Evolutionary conservation across 1,284 basidiomycete species (phyloP).

Genomic region (Meripilus lineatus): DNA sequence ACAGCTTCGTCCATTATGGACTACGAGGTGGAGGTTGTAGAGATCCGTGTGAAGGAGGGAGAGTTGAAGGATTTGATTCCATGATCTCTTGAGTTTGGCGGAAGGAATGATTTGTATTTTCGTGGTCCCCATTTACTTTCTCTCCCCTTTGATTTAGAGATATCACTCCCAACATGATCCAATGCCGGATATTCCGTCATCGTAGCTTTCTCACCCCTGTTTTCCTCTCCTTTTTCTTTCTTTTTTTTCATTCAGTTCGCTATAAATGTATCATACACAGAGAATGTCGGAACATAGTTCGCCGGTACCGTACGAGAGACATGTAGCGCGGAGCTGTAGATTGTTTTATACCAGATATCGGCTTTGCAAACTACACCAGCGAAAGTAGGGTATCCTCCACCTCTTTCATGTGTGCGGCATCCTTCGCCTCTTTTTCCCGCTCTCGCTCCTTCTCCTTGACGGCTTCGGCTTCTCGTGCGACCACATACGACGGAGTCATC

Average conservation of each 20-base stretch:
- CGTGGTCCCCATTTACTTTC: background rate
- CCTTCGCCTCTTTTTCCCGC: conserved; percentile 42
- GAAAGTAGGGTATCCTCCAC: conserved; percentile 58
- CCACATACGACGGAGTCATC: conserved; percentile 64
- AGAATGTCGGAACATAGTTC: background rate
- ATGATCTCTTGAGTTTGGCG: conserved; percentile 25
- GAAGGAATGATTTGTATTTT: too few species aligned
- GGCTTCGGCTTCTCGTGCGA: conserved; percentile 62
- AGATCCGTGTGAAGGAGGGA: conserved; percentile 74
- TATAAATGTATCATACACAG: conserved; percentile 3
- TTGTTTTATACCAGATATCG: too few species aligned
- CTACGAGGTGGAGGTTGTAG: conserved; percentile 80
- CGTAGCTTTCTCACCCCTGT: background rate
- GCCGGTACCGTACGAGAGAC: background rate
- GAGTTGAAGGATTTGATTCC: conserved; percentile 74
- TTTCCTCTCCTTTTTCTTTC: background rate
- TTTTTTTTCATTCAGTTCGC: background rate
- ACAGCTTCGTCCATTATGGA: conserved; percentile 57
- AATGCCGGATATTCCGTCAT: background rate
- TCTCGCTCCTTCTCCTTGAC: conserved; percentile 61
- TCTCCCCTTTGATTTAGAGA: background rate
- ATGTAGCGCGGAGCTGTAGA: background rate
- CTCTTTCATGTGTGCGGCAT: conserved; percentile 49
- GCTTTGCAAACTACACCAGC: conserved; percentile 27
- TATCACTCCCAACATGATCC: background rate